phyloP scores from a whole-genome alignment of 2,329 filamentous ascomycete species.

The Talaromyces sp. region DNA sequence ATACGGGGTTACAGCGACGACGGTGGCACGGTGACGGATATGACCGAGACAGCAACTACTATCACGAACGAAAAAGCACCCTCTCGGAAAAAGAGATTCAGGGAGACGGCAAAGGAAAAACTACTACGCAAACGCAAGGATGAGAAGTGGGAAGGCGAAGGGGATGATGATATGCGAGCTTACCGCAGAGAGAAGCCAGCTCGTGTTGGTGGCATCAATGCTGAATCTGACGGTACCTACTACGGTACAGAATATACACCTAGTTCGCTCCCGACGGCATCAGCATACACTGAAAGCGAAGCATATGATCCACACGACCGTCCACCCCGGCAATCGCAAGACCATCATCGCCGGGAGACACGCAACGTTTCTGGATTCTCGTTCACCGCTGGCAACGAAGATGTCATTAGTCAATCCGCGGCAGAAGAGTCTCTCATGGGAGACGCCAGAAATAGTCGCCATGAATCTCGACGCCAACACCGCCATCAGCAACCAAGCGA shows the following conservation, averaged over 20 bases:
- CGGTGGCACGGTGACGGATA: conserved; percentile 44
- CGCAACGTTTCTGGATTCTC: conserved; percentile 38
- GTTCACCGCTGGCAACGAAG: conserved; percentile 45
- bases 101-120: conserved; percentile 31
- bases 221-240: conserved; percentile 72
- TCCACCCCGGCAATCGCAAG: conserved; percentile 13
- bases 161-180: conserved; percentile 64
- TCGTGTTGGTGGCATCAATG: conserved; percentile 83
- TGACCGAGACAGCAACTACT: conserved; percentile 35
- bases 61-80: conserved; percentile 23
- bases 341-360: conserved; percentile 14
- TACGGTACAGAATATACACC: conserved; percentile 67
- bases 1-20: conserved; percentile 67
- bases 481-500: conserved; percentile 7
- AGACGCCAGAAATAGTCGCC: conserved; percentile 26
- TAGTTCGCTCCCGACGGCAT: conserved; percentile 55
- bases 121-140: conserved; percentile 33
- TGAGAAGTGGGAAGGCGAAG: conserved; percentile 54
- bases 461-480: conserved; percentile 16
- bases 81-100: conserved; percentile 30
- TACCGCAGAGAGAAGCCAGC: conserved; percentile 86
- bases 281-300: conserved; percentile 38
- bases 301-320: conserved; percentile 17
- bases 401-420: conserved; percentile 30
- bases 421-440: conserved; percentile 24